Conservation (phyloP, 345 rosid genomes). For the Hibiscus tridactylites region DNA sequence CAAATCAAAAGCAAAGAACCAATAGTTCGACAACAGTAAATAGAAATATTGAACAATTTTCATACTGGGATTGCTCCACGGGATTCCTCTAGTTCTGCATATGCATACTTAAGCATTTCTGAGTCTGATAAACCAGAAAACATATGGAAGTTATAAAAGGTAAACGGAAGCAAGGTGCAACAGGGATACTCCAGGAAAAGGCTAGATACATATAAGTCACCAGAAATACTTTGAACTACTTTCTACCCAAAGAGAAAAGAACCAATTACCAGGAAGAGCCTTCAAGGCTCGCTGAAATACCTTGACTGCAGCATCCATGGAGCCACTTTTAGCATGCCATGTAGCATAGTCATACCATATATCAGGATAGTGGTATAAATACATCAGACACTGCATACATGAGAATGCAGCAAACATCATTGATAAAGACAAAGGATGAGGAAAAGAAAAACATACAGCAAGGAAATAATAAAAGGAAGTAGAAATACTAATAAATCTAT, state of each 20-base stretch:
- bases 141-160: slow-evolving; percentile 7
- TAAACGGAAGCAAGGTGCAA: slow-evolving; percentile 2
- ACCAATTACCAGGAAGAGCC: slow-evolving; percentile 76
- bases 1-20: slow-evolving; percentile 11
- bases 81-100: slow-evolving; percentile 91
- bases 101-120: slow-evolving; percentile 84
- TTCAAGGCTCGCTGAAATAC: slow-evolving; percentile 91
- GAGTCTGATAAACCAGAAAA: slow-evolving; percentile 47
- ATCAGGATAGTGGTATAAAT: slow-evolving; percentile 88
- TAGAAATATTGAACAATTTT: neutral
- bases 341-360: slow-evolving; percentile 93
- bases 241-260: slow-evolving; percentile 11
- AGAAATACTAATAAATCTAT: neutral
- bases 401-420: slow-evolving; percentile 15
- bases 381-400: slow-evolving; percentile 77
- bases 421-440: neutral
- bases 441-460: neutral
- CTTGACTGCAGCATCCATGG: slow-evolving; percentile 79
- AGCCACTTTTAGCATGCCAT: slow-evolving; percentile 87
- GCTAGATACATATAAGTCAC: neutral
- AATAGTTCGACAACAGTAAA: neutral
- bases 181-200: neutral
- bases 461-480: neutral
- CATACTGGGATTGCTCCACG: slow-evolving; percentile 73
- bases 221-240: neutral